phyloP scores from a whole-genome alignment of 2,329 filamentous ascomycete species.

The Trichoderma atroviride region DNA sequence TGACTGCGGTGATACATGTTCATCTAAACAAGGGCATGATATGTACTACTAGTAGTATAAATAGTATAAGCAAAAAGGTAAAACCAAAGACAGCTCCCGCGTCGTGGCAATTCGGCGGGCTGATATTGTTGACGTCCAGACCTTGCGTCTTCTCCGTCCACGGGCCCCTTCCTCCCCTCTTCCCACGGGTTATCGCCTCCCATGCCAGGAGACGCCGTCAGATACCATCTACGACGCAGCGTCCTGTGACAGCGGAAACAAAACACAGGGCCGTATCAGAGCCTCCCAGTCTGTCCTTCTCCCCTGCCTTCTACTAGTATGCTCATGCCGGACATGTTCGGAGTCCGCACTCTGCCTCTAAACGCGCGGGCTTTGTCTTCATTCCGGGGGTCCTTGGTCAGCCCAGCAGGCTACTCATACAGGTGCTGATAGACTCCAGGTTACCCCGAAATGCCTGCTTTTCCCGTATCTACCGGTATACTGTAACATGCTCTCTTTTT shows the following conservation, averaged over 20 bases:
- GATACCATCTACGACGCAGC: neutral
- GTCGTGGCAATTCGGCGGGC: neutral
- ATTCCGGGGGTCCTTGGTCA: neutral
- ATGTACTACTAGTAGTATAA: neutral
- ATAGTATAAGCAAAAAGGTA: neutral
- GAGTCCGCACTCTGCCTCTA: neutral
- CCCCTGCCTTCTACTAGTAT: neutral
- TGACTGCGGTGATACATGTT: neutral
- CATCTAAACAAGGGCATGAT: neutral
- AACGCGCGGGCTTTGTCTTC: neutral
- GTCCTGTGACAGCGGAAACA: conserved; percentile 2
- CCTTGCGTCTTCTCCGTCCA: neutral
- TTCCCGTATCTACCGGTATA: neutral
- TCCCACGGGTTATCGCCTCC: neutral
- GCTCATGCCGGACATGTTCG: neutral
- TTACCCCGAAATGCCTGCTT: neutral
- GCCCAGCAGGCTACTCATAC: neutral
- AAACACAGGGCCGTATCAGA: neutral
- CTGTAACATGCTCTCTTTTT: neutral
- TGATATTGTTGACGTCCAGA: neutral
- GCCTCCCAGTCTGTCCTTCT: neutral
- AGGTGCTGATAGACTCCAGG: neutral
- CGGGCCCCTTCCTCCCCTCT: neutral
- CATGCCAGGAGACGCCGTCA: neutral
- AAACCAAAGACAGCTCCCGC: neutral